Percentiles rank a stretch among this genome's conserved stretches.
These are phyloP conservation scores for Arachis monticola DNA, from an alignment of 331 rosid genomes.

Conservation along the genomic window DNA sequence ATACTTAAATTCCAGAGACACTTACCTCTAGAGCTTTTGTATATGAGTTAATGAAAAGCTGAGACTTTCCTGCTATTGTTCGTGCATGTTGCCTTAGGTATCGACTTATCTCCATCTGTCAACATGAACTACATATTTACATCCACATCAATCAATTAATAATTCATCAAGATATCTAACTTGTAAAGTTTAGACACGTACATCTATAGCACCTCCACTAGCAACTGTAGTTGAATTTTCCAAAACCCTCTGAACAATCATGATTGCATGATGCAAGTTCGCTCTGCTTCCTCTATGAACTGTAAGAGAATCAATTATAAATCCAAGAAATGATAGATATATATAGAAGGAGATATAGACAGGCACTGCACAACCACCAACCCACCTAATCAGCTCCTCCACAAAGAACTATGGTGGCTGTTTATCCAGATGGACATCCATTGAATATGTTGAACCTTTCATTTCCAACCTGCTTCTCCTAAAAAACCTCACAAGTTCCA, in stretches of 20 bases:
- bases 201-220: slow-evolving; percentile 99
- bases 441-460: slow-evolving; percentile 94
- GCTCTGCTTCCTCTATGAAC: slow-evolving; percentile 99
- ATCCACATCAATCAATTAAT: neutral
- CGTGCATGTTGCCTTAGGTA: slow-evolving; percentile 93
- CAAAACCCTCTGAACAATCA: slow-evolving; percentile 98
- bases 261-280: slow-evolving; percentile 97
- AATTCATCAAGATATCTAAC: slow-evolving; percentile 9
- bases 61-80: slow-evolving; percentile 90
- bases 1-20: slow-evolving; percentile 9
- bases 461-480: slow-evolving; percentile 97
- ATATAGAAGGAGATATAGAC: slow-evolving; percentile 15
- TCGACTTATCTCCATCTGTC: slow-evolving; percentile 98
- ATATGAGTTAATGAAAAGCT: slow-evolving; percentile 88
- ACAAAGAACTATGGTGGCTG: slow-evolving; percentile 98
- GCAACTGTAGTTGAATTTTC: slow-evolving; percentile 98
- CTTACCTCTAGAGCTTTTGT: slow-evolving; percentile 97
- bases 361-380: slow-evolving; percentile 16
- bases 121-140: slow-evolving; percentile 35
- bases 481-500: slow-evolving; percentile 91
- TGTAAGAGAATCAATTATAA: slow-evolving; percentile 41
- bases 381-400: slow-evolving; percentile 99
- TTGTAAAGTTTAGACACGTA: slow-evolving; percentile 43
- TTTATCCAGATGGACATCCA: slow-evolving; percentile 93
- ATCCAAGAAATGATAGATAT: slow-evolving; percentile 19